A percentile compares a stretch with the other conserved stretches of the same genome.
These are phyloP conservation scores for Acrocalymma vagum DNA, from an alignment of 2,329 filamentous ascomycete species.

Conservation along the genomic window DNA sequence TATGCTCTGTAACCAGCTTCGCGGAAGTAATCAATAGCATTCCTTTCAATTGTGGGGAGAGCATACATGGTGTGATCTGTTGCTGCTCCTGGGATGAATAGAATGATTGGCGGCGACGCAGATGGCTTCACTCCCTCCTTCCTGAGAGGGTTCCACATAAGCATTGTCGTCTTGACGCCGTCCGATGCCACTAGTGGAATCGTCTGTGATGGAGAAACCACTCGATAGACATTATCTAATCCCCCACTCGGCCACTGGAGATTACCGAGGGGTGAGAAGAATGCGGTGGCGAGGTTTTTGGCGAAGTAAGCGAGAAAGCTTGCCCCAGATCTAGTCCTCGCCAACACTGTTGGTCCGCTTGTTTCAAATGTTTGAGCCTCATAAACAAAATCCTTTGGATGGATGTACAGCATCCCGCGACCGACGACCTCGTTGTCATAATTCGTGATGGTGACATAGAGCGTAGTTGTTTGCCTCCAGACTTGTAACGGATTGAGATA, in stretches of 20 bases:
- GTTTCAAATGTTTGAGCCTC: slow-evolving; percentile 64
- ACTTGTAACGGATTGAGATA: slow-evolving; percentile 63
- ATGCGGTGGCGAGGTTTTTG: slow-evolving; percentile 60
- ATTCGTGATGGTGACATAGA: slow-evolving; percentile 67
- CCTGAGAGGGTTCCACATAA: slow-evolving; percentile 65
- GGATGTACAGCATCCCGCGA: slow-evolving; percentile 67
- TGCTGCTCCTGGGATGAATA: slow-evolving; percentile 69
- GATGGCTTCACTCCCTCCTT: too few species aligned
- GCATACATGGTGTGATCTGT: slow-evolving; percentile 71
- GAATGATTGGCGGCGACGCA: slow-evolving; percentile 51
- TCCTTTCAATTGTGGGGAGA: slow-evolving; percentile 69
- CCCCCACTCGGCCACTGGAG: slow-evolving; percentile 63
- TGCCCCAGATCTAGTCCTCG: not conserved
- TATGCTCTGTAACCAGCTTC: slow-evolving; percentile 68
- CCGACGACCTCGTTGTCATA: slow-evolving; percentile 58
- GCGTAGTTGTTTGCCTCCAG: slow-evolving; percentile 69
- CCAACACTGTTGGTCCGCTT: slow-evolving; percentile 20
- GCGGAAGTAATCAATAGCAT: slow-evolving; percentile 70
- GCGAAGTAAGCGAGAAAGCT: slow-evolving; percentile 61
- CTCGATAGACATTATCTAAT: slow-evolving; percentile 55
- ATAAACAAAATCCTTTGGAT: slow-evolving; percentile 61
- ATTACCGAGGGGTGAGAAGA: slow-evolving; percentile 63
- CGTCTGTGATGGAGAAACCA: slow-evolving; percentile 58
- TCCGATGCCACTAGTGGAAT: slow-evolving; percentile 58
- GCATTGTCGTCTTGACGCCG: slow-evolving; percentile 61